These are phyloP conservation scores for Trebouxia gelatinosa DNA, from an alignment of 163 green algal genomes.

Conservation along the genomic window DNA sequence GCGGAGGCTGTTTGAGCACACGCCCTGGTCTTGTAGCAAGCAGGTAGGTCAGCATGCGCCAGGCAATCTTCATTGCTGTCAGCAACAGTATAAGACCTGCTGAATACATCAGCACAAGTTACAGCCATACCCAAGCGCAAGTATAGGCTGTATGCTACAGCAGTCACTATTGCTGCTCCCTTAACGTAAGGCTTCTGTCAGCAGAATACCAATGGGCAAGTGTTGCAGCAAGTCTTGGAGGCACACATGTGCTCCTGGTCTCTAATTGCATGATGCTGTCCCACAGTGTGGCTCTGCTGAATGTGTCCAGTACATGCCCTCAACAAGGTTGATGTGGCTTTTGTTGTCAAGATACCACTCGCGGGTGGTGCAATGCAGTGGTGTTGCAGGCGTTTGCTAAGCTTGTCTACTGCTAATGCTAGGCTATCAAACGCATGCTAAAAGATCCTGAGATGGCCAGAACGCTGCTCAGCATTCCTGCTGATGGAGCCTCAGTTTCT, in stretches of 20 bases:
- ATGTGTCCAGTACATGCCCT: neutral
- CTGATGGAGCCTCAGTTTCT: conserved; percentile 43
- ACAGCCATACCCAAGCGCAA: neutral
- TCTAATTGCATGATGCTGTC: neutral
- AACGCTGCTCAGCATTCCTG: neutral
- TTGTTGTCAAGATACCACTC: no score
- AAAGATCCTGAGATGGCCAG: neutral
- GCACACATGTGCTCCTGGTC: neutral
- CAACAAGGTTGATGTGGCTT: no score
- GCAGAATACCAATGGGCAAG: neutral
- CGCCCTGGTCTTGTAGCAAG: conserved; percentile 40
- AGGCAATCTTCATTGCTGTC: neutral
- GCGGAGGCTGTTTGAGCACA: conserved; percentile 67
- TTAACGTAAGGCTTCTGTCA: neutral
- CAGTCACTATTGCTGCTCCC: neutral
- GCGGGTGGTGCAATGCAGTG: neutral
- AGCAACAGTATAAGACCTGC: no score
- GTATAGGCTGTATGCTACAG: conserved; percentile 4
- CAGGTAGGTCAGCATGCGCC: neutral
- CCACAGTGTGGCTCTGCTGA: neutral
- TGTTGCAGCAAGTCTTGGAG: conserved; percentile 24
- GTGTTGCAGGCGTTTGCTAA: neutral
- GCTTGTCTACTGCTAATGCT: no score
- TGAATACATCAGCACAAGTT: neutral
- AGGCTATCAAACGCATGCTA: neutral